These are phyloP conservation scores for Sphaceloma murrayae DNA, from an alignment of 2,329 filamentous ascomycete genomes.

Conservation along the genomic window DNA sequence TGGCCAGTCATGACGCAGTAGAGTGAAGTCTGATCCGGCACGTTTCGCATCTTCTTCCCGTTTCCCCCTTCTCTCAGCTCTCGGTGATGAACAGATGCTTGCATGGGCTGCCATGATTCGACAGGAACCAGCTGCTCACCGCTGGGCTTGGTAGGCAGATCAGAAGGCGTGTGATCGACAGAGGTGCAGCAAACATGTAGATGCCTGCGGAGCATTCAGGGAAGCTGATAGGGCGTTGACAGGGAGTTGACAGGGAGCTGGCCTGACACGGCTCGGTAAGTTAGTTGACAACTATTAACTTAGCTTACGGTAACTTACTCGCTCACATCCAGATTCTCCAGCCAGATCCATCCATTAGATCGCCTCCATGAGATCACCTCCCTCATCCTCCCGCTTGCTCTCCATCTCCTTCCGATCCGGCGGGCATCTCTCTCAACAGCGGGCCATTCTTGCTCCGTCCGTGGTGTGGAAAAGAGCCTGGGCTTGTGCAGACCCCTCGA, in stretches of 20 bases:
- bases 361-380: background rate
- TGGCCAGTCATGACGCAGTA: constrained; percentile 14
- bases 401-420: background rate
- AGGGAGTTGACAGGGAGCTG: no score
- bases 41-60: background rate
- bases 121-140: constrained; percentile 1
- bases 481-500: no score
- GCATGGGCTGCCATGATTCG: constrained; percentile 8
- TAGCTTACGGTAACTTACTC: no score
- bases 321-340: no score
- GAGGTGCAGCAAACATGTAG: background rate
- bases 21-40: constrained; percentile 3
- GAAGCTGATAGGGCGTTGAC: no score
- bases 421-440: background rate
- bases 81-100: constrained; percentile 4
- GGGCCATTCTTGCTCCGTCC: no score
- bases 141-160: background rate
- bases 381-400: background rate
- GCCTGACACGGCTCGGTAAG: no score
- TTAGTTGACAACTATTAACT: no score
- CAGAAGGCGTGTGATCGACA: constrained; percentile 4
- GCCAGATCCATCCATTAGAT: constrained; percentile 14
- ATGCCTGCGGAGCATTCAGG: no score
- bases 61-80: background rate
- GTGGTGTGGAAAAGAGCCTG: background rate